A percentile compares a stretch with the other conserved stretches of the same genome.
Conservation (phyloP, 805 yeast species). For the Candida loeiensis region DNA sequence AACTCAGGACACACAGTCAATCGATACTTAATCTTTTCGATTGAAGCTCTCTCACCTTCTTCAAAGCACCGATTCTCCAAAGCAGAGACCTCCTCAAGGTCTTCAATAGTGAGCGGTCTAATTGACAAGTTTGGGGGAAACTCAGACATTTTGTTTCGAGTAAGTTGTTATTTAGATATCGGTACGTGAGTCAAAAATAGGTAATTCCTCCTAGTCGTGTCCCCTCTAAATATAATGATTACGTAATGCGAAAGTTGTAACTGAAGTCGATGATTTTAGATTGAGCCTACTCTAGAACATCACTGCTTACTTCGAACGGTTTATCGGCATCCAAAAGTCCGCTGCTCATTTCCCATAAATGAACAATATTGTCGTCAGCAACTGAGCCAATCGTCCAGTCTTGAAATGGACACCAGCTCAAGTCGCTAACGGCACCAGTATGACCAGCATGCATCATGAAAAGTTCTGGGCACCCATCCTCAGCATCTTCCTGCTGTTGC, state of each 20-base stretch:
- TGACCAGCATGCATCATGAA: slow-evolving; percentile 94
- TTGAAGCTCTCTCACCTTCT: slow-evolving; percentile 62
- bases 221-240: too few relatives aligned
- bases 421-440: slow-evolving; percentile 70
- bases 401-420: slow-evolving; percentile 63
- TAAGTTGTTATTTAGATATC: too few relatives aligned
- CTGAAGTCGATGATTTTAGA: too few relatives aligned
- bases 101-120: slow-evolving; percentile 78
- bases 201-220: too few relatives aligned
- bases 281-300: slow-evolving; percentile 28
- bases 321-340: slow-evolving; percentile 23
- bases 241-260: too few relatives aligned
- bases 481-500: slow-evolving; percentile 82
- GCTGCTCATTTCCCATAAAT: slow-evolving; percentile 50
- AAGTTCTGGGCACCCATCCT: slow-evolving; percentile 86
- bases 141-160: slow-evolving; percentile 31
- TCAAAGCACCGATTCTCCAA: slow-evolving; percentile 73
- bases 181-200: too few relatives aligned
- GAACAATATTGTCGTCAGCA: slow-evolving; percentile 60
- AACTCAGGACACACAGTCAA: slow-evolving; percentile 83
- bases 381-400: slow-evolving; percentile 76
- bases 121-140: slow-evolving; percentile 45
- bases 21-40: slow-evolving; percentile 63
- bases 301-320: slow-evolving; percentile 13
- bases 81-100: slow-evolving; percentile 54